Evolutionary conservation across 2,329 filamentous ascomycete genomes (phyloP), one percentile per base, ranked within the genome.

Genomic region (Microdochium bolleyi): DNA sequence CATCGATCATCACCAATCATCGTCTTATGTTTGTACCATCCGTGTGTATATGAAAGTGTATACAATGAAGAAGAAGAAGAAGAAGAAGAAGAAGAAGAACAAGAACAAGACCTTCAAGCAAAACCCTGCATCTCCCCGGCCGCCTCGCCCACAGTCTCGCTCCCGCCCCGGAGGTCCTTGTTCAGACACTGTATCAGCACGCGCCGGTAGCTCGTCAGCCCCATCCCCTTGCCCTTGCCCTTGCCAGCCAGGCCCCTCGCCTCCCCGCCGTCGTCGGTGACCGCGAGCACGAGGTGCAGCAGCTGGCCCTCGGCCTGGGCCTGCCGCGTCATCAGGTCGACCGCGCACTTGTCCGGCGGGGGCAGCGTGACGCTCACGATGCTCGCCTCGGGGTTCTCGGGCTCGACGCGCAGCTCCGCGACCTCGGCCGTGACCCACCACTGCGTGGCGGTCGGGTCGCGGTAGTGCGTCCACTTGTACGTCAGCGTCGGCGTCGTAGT

Each of bases 271-370:
- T 65, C 60, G 52, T 77, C 72, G 8, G 63, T 72, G 3, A 78
- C 74, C 56, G 78, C 73, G 1, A 80, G 64, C 24, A 80, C 72
- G 38, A 79, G 55, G 61, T 79, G 76, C 56, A 78, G 63, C 46
- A 70, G 55, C 60, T 77, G 69, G 2, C 76, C 75, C 51, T 65
- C 64, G 3, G 59, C 62, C 27, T 71, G 55, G 13, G 70, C 64
- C 48, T 67, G 62, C 21, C 65, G 59, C 49, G 61, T 64, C 19
- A 70, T 66, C 48, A 61, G 61, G 9, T 68, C 52, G 10, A 70
- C 66, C 10, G 66, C 71, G 38, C 69, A 74, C 55, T 71, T 69
- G 21, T 75, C 72, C 0, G 70, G 65, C 3, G 62, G 59, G 3
- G 73, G 74, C 2, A 71, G 49, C 2, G 56, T 60, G 13, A 77